Conservation (phyloP, 148 eudicot species). For the Heliamphora exappendiculata region DNA sequence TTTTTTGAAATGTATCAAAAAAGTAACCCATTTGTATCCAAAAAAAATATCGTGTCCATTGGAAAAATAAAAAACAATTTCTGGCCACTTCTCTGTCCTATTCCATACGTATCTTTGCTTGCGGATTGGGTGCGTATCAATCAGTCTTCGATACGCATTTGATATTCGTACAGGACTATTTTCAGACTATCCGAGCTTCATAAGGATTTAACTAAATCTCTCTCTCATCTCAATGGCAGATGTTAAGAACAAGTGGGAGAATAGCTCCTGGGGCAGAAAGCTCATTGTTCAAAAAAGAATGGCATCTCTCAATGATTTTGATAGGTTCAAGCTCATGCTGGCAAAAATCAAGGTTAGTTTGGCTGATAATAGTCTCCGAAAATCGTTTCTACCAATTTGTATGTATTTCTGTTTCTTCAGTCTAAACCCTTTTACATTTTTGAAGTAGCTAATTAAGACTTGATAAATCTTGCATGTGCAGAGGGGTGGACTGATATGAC, state of each 20-base stretch:
- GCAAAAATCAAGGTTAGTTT: slow-evolving; percentile 61
- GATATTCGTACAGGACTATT: too few relatives aligned
- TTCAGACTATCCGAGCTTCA: too few relatives aligned
- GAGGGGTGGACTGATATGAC: slow-evolving; percentile 61
- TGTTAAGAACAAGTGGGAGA: slow-evolving; percentile 74
- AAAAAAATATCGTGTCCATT: too few relatives aligned
- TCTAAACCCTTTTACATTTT: neutral
- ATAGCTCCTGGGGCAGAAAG: slow-evolving; percentile 66
- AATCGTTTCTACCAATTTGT: neutral
- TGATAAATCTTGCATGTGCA: slow-evolving; percentile 23
- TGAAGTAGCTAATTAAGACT: neutral
- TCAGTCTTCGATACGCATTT: neutral
- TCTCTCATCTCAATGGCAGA: too few relatives aligned
- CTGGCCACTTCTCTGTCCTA: too few relatives aligned
- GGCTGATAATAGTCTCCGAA: too few relatives aligned
- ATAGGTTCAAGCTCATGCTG: slow-evolving; percentile 68
- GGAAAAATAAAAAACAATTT: too few relatives aligned
- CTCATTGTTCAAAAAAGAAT: slow-evolving; percentile 56
- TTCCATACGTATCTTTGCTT: too few relatives aligned
- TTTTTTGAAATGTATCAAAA: too few relatives aligned
- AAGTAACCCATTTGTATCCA: too few relatives aligned
- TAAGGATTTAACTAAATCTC: too few relatives aligned
- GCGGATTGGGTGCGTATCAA: too few relatives aligned
- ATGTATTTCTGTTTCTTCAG: neutral
- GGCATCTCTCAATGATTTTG: slow-evolving; percentile 58